Conservation (phyloP, 2,329 filamentous ascomycete genomes). For the Lecanoromycetidae sp. region DNA sequence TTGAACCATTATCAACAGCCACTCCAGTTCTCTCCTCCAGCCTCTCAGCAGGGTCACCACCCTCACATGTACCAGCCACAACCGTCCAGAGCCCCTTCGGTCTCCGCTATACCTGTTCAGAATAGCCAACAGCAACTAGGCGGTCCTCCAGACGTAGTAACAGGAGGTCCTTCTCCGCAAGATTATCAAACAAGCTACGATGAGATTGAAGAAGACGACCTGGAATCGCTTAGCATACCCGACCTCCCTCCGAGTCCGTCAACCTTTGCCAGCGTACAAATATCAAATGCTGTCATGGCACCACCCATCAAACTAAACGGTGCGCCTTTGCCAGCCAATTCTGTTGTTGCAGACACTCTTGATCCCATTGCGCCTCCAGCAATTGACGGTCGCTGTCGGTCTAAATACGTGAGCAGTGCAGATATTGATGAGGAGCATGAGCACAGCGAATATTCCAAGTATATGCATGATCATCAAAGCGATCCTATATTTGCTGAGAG, state of each 20-base stretch:
- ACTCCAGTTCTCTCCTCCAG: conserved; percentile 8
- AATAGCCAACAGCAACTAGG: background rate
- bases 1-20: conserved; percentile 17
- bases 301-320: conserved; percentile 19
- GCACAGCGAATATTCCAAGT: conserved; percentile 37
- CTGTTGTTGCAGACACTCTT: conserved; percentile 22
- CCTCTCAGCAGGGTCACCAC: background rate
- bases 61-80: background rate
- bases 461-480: conserved; percentile 38
- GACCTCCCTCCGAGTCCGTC: conserved; percentile 8
- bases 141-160: background rate
- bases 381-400: conserved; percentile 35
- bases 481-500: conserved; percentile 41
- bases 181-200: background rate
- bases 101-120: background rate
- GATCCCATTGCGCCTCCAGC: conserved; percentile 20
- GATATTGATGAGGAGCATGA: conserved; percentile 34
- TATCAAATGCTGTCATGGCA: background rate
- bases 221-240: conserved; percentile 14
- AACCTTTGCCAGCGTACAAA: background rate
- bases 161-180: background rate
- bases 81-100: background rate
- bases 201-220: conserved; percentile 14
- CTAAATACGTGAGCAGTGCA: conserved; percentile 36
- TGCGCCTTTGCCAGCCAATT: conserved; percentile 22